These are phyloP conservation scores for Sclerotinia borealis DNA, from an alignment of 2,329 filamentous ascomycete species.

Conservation along the genomic window DNA sequence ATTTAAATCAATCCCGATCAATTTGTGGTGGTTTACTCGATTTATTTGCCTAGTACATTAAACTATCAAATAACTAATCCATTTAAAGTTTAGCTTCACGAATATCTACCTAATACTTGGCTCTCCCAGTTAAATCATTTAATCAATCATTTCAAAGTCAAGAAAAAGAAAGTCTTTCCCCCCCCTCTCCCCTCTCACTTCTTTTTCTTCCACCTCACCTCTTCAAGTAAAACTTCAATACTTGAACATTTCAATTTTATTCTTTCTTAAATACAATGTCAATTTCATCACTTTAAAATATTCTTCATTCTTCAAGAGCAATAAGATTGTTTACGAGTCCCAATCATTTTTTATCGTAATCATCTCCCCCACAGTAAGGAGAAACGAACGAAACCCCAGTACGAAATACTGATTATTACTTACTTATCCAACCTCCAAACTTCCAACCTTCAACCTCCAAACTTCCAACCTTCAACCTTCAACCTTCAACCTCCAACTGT, in stretches of 20 bases:
- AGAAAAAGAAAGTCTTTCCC: background rate
- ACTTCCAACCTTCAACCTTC: background rate
- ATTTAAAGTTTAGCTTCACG: too few relatives aligned
- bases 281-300: background rate
- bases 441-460: background rate
- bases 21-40: too few relatives aligned
- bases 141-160: background rate
- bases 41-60: too few relatives aligned
- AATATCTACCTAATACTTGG: too few relatives aligned
- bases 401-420: too few relatives aligned
- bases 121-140: background rate
- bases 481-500: background rate
- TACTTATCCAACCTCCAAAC: too few relatives aligned
- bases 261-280: background rate
- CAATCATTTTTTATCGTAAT: background rate
- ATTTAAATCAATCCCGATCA: too few relatives aligned
- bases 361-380: conserved; percentile 2
- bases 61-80: too few relatives aligned
- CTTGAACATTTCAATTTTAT: background rate
- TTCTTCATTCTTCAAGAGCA: background rate
- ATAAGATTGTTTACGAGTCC: background rate
- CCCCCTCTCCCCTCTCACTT: background rate
- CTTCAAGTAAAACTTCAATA: background rate
- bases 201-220: background rate
- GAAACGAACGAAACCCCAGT: background rate